These are phyloP conservation scores for Dendrostoma leiphaemia DNA, from an alignment of 2,329 filamentous ascomycete genomes.

Conservation along the genomic window DNA sequence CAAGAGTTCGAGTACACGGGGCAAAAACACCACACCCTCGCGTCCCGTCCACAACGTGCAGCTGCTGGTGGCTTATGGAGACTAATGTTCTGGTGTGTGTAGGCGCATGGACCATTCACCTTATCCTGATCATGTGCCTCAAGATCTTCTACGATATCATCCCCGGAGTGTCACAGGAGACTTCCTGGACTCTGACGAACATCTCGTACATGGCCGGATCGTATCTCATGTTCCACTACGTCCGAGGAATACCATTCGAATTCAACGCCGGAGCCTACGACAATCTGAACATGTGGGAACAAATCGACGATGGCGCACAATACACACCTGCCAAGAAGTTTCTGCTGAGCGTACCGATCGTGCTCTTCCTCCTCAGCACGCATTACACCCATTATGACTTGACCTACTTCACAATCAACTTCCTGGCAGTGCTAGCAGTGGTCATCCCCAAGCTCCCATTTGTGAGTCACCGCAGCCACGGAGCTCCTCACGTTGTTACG, in stretches of 20 bases:
- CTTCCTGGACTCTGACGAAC: constrained; percentile 97
- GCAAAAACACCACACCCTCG: background rate
- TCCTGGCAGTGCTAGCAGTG: constrained; percentile 85
- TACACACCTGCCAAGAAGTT: constrained; percentile 99
- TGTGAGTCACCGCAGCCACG: constrained; percentile 57
- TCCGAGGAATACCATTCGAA: constrained; percentile 95
- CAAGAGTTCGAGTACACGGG: too few species aligned
- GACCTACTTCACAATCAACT: constrained; percentile 96
- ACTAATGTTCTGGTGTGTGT: constrained; percentile 20
- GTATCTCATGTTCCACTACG: constrained; percentile 99
- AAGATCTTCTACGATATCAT: constrained; percentile 98
- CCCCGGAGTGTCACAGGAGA: constrained; percentile 94
- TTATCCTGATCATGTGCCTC: constrained; percentile 84
- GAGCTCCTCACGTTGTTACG: background rate
- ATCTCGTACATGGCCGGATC: constrained; percentile 99
- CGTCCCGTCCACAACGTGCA: background rate
- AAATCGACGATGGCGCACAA: constrained; percentile 98
- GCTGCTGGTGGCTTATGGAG: background rate
- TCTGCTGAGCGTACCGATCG: constrained; percentile 87
- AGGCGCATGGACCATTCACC: constrained; percentile 98
- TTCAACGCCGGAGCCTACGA: constrained; percentile 99
- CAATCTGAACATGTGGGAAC: constrained; percentile 99
- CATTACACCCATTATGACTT: constrained; percentile 99
- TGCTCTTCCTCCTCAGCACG: constrained; percentile 92
- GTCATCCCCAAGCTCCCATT: constrained; percentile 96